Evolutionary conservation across 331 rosid species (phyloP).

Genomic region (Spiraea crenata): DNA sequence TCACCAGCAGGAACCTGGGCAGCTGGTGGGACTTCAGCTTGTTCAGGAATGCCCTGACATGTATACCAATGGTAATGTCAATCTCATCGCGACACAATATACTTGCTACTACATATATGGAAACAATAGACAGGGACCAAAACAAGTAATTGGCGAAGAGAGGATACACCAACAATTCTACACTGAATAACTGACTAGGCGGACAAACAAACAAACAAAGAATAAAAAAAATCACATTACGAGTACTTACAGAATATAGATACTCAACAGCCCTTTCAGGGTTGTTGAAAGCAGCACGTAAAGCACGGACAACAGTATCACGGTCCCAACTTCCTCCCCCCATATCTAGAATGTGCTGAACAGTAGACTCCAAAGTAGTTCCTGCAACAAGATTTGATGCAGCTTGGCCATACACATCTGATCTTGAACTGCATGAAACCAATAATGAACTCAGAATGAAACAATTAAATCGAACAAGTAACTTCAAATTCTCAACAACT

Average conservation of each 20-base stretch:
- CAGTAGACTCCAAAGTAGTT: conserved; percentile 67
- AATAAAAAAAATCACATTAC: not conserved
- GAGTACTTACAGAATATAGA: conserved; percentile 71
- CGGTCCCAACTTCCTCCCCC: conserved; percentile 98
- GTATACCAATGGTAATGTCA: conserved; percentile 4
- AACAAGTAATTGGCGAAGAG: not conserved
- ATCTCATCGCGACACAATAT: not conserved
- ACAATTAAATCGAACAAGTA: not conserved
- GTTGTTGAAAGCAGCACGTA: conserved; percentile 93
- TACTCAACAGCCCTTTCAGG: conserved; percentile 99
- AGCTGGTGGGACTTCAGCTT: conserved; percentile 74
- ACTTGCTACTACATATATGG: not conserved
- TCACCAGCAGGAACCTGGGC: conserved; percentile 54
- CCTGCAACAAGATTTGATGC: conserved; percentile 98
- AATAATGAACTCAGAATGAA: not conserved
- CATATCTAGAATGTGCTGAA: conserved; percentile 86
- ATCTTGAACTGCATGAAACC: conserved; percentile 45
- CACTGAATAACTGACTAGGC: not conserved
- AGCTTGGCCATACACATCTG: conserved; percentile 83
- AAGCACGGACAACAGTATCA: conserved; percentile 87
- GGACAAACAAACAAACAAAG: not conserved
- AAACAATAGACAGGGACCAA: not conserved
- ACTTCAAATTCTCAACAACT: not conserved
- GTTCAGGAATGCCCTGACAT: conserved; percentile 87
- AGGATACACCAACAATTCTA: not conserved